Base-by-base conservation (phyloP, 495 filamentous ascomycete genomes). In the Cryomyces antarcticus region DNA sequence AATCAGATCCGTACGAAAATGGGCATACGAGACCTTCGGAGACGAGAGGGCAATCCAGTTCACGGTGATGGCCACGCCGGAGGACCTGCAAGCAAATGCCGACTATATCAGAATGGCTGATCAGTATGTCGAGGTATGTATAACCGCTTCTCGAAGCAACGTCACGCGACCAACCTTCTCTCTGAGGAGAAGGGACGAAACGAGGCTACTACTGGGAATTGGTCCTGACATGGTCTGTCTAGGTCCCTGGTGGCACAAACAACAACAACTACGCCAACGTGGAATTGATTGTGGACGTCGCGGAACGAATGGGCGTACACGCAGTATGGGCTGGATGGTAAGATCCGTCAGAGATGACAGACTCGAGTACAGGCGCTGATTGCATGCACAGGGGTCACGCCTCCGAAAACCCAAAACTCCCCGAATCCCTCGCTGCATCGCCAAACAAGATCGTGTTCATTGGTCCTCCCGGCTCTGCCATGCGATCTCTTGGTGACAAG, bases 211-310 rank as follows among this genome's bases (percentile, higher is more conserved):
- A 5, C 24, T 30, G 31, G 28, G 12, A 41, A 33, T 13, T 2
- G 6, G 34, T 37, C 10, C 30, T 39, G 28, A 46, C 13, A 30
- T 34, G 36, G 27, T 36, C 42, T 12, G 46, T 40, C 46, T 50
- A 73, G 67, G 77, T 84, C 39, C 89, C 89, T n/a, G 89, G 89
- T 52, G 89, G 89, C 54, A 99, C 92, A 38, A 99, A 99, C 66
- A 99, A 99, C 70, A 95, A 99, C 75, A 99, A 99, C 65, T 99
- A 99, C 60, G 89, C 89, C 58, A 99, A 99, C 64, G 89, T 99
- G 38, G 89, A 99, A 67, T 69, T 99, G 52, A 96, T 99, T 60
- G 89, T 99, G 45, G 89, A 99, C 68, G 74, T 99, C 57, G 89
- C 89, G n/a, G 89, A 99, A 68, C 82, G 89, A 31, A 95, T 94